phyloP scores from a whole-genome alignment of 305 asterid species.

The Rubia tinctorum region DNA sequence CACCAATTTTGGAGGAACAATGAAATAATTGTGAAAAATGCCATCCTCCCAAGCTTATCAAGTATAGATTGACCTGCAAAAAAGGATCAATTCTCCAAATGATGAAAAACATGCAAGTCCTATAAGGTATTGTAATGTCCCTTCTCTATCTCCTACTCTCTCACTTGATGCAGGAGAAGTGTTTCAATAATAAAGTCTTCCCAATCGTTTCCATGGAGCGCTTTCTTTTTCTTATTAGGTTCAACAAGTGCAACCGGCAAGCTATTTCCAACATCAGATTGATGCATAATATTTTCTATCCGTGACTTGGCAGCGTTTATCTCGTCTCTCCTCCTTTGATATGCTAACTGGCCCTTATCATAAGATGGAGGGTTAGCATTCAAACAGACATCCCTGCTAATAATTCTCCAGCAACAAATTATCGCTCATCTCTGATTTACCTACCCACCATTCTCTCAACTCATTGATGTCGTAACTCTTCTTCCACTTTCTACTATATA shows the following conservation, averaged over 20 bases:
- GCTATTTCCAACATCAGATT: slow-evolving; percentile 23
- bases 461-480: slow-evolving; percentile 26
- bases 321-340: slow-evolving; percentile 55
- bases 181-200: slow-evolving; percentile 87
- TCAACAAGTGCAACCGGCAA: slow-evolving; percentile 19
- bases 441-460: slow-evolving; percentile 77
- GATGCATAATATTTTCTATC: slow-evolving; percentile 61
- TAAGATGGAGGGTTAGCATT: slow-evolving; percentile 68
- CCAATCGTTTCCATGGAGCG: slow-evolving; percentile 45
- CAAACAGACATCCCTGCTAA: slow-evolving; percentile 70
- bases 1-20: background rate
- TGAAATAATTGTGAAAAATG: background rate
- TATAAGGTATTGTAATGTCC: slow-evolving; percentile 75
- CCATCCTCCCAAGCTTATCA: no score
- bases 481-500: slow-evolving; percentile 27
- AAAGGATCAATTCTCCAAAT: slow-evolving; percentile 16
- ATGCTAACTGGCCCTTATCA: slow-evolving; percentile 39
- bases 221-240: slow-evolving; percentile 38
- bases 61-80: no score
- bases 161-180: slow-evolving; percentile 69
- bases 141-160: slow-evolving; percentile 67
- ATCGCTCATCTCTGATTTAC: slow-evolving; percentile 72
- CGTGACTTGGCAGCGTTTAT: slow-evolving; percentile 72
- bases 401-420: slow-evolving; percentile 60
- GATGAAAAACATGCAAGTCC: slow-evolving; percentile 65